Percentiles rank a stretch among this genome's conserved stretches.
Evolutionary conservation across 176 grass and related monocot genomes (phyloP).

Genomic region (Avena insularis): DNA sequence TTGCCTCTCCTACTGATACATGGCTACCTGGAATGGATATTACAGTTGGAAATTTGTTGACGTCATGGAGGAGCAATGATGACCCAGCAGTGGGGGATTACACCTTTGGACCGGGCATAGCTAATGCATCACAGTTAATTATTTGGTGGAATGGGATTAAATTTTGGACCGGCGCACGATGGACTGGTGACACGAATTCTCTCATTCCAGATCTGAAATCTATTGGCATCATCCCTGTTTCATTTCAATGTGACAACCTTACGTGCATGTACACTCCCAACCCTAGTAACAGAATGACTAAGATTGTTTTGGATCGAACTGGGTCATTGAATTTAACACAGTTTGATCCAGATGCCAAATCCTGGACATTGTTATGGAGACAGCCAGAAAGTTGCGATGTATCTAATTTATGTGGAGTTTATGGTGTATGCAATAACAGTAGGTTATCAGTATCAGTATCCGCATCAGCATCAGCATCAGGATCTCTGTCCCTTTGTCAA

Average conservation of each 20-base stretch:
- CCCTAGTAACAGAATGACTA: neutral
- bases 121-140: neutral
- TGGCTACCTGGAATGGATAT: constrained; percentile 54
- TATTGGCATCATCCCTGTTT: neutral
- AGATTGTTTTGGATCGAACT: constrained; percentile 33
- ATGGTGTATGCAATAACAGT: constrained; percentile 42
- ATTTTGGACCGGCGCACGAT: constrained; percentile 24
- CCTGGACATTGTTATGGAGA: constrained; percentile 35
- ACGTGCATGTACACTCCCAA: constrained; percentile 48
- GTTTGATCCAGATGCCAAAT: neutral
- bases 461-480: neutral
- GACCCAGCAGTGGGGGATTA: constrained; percentile 50
- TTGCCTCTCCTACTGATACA: constrained; percentile 55
- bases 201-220: constrained; percentile 1
- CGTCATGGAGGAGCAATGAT: constrained; percentile 55
- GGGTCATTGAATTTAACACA: constrained; percentile 40
- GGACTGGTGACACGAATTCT: neutral
- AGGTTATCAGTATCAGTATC: neutral
- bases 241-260: constrained; percentile 15
- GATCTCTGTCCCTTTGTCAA: neutral
- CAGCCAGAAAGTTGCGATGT: constrained; percentile 33
- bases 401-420: constrained; percentile 48
- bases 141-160: neutral
- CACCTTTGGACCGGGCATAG: constrained; percentile 21
- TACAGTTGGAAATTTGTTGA: constrained; percentile 29